Evolutionary conservation across 1,284 basidiomycete species (phyloP).

Genomic region (Microbotryum violaceum): DNA sequence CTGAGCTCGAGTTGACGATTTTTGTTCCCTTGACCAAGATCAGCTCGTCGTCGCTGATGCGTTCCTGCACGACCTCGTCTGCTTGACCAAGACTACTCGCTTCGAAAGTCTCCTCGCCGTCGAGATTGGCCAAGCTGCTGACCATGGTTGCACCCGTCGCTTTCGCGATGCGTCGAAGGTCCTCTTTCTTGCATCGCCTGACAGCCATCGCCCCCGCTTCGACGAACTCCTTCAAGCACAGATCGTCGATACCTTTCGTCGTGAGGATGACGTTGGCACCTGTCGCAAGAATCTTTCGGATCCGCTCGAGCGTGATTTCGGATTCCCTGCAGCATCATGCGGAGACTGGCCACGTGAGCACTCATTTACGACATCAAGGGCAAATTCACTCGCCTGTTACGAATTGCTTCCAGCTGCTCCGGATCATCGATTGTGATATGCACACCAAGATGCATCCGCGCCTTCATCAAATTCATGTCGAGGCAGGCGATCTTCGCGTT

Average conservation of each 20-base stretch:
- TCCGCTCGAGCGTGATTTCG: constrained; percentile 92
- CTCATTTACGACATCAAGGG: neutral
- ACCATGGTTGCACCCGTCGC: constrained; percentile 93
- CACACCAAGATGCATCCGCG: constrained; percentile 95
- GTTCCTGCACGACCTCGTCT: constrained; percentile 93
- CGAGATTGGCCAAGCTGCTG: constrained; percentile 87
- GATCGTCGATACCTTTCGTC: constrained; percentile 97
- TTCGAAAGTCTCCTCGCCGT: constrained; percentile 98
- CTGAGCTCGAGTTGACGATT: constrained; percentile 85
- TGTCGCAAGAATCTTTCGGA: constrained; percentile 89
- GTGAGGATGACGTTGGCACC: constrained; percentile 97
- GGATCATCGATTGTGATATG: constrained; percentile 98
- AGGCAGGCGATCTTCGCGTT: constrained; percentile 97
- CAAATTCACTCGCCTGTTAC: constrained; percentile 60
- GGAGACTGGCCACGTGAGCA: constrained; percentile 3
- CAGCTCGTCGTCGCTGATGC: constrained; percentile 96
- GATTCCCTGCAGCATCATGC: constrained; percentile 58
- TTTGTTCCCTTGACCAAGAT: constrained; percentile 97
- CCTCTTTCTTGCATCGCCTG: constrained; percentile 94
- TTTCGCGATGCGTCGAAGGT: constrained; percentile 91
- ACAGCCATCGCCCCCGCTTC: constrained; percentile 99
- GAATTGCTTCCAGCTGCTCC: constrained; percentile 91
- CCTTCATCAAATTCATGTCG: constrained; percentile 96
- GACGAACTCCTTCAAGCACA: constrained; percentile 97
- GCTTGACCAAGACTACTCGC: constrained; percentile 79